These are phyloP conservation scores for Ogataea paraovalis DNA, from an alignment of 805 yeast genomes.

Conservation along the genomic window DNA sequence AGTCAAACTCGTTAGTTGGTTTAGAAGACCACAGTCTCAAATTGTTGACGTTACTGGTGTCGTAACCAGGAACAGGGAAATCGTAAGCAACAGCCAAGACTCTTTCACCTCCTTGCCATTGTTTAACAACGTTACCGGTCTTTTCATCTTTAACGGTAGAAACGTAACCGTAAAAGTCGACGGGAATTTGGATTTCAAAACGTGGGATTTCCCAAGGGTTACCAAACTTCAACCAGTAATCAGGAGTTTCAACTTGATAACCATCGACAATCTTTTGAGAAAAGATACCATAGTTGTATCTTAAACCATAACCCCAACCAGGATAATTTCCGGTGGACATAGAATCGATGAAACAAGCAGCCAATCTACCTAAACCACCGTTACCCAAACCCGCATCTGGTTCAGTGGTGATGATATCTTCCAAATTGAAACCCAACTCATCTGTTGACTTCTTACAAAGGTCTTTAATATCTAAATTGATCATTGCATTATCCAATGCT, in stretches of 20 bases:
- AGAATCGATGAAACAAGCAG: constrained; percentile 92
- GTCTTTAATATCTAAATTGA: constrained; percentile 68
- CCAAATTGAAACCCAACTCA: constrained; percentile 83
- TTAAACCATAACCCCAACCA: constrained; percentile 95
- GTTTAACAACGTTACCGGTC: constrained; percentile 54
- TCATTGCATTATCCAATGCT: constrained; percentile 90
- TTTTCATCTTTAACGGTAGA: constrained; percentile 49
- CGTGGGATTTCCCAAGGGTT: constrained; percentile 95
- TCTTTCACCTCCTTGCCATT: constrained; percentile 87
- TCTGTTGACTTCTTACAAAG: constrained; percentile 51
- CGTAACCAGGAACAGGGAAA: constrained; percentile 89
- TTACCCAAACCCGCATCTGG: constrained; percentile 95
- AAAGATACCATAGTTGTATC: constrained; percentile 92
- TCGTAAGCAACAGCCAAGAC: constrained; percentile 88
- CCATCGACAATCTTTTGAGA: constrained; percentile 87
- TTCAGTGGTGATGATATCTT: constrained; percentile 79
- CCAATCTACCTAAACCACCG: constrained; percentile 92
- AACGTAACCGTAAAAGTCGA: constrained; percentile 84
- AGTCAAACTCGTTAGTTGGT: constrained; percentile 90
- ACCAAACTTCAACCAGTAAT: constrained; percentile 84
- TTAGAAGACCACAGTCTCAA: constrained; percentile 86
- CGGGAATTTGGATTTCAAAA: constrained; percentile 80
- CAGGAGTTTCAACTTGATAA: constrained; percentile 91
- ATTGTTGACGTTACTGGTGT: constrained; percentile 79
- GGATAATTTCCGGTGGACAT: constrained; percentile 81